Conservation (phyloP, 257 asterid species). For the Nicotiana attenuata region DNA sequence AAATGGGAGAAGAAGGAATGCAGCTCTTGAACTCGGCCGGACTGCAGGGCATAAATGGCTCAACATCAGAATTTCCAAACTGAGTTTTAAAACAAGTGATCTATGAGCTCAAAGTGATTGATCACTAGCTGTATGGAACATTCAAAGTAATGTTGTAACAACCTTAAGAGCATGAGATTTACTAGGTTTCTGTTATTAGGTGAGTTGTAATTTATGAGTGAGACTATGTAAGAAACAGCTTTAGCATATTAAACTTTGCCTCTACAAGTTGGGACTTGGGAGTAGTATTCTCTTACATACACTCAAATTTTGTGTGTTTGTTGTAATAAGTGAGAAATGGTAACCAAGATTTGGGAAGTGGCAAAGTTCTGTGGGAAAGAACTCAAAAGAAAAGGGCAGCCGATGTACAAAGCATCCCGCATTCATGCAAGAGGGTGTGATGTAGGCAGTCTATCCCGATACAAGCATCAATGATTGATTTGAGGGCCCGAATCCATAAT, state of each 20-base stretch:
- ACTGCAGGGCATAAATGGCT: constrained; percentile 32
- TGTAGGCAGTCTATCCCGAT: too few relatives aligned
- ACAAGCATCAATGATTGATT: too few relatives aligned
- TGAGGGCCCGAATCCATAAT: too few relatives aligned
- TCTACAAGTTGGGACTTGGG: neutral
- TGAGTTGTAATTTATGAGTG: constrained; percentile 8
- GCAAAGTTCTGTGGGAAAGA: too few relatives aligned
- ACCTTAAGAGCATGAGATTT: neutral
- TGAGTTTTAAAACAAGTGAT: constrained; percentile 32
- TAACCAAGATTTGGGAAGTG: too few relatives aligned
- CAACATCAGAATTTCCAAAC: constrained; percentile 26
- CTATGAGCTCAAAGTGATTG: constrained; percentile 8
- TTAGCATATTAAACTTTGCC: neutral
- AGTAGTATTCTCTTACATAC: neutral
- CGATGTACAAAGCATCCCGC: too few relatives aligned
- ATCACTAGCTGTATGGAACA: constrained; percentile 2
- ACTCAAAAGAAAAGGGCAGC: too few relatives aligned
- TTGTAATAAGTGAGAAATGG: too few relatives aligned
- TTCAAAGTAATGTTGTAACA: neutral
- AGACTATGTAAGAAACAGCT: constrained; percentile 1
- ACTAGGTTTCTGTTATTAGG: constrained; percentile 1
- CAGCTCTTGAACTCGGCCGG: constrained; percentile 75
- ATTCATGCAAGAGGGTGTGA: too few relatives aligned
- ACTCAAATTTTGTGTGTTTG: too few relatives aligned
- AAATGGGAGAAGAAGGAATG: constrained; percentile 99